Evolutionary conservation across 1,284 basidiomycete species (phyloP).

Genomic region (Cryptococcus neoformans): DNA sequence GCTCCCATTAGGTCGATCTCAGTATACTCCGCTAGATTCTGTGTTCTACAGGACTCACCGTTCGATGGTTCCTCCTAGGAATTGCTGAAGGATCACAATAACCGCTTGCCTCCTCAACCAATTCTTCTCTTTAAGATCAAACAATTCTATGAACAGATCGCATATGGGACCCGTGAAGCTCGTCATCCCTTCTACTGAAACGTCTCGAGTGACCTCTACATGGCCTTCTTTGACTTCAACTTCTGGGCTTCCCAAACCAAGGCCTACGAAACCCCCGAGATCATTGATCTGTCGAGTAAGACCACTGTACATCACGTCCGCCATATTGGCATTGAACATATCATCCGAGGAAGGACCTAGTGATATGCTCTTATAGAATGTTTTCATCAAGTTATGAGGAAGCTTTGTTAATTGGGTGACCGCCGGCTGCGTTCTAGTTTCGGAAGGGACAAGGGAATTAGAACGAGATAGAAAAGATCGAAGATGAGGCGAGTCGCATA

Average conservation of each 20-base stretch:
- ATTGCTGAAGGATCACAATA: constrained; percentile 91
- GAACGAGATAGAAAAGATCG: constrained; percentile 77
- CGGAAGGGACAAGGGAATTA: not conserved
- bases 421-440: constrained; percentile 24
- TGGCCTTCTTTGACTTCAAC: not conserved
- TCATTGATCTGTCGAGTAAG: constrained; percentile 84
- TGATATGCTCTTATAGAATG: constrained; percentile 74
- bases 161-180: constrained; percentile 91
- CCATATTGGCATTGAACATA: constrained; percentile 90
- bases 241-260: constrained; percentile 58
- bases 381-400: constrained; percentile 68
- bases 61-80: constrained; percentile 92
- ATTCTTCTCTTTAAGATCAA: constrained; percentile 91
- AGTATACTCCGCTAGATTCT: not conserved
- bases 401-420: constrained; percentile 52
- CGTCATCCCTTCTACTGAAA: constrained; percentile 64
- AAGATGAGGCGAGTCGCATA: constrained; percentile 80
- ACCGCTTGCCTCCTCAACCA: constrained; percentile 96
- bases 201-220: not conserved
- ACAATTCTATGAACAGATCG: constrained; percentile 85
- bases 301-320: constrained; percentile 68
- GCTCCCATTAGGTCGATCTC: not conserved
- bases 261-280: constrained; percentile 69
- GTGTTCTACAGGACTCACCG: constrained; percentile 53
- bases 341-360: constrained; percentile 73